A percentile compares a stretch with the other conserved stretches of the same genome.
phyloP scores from a whole-genome alignment of 768 basidiomycete genomes.

The Leccinum longicurvipes region DNA sequence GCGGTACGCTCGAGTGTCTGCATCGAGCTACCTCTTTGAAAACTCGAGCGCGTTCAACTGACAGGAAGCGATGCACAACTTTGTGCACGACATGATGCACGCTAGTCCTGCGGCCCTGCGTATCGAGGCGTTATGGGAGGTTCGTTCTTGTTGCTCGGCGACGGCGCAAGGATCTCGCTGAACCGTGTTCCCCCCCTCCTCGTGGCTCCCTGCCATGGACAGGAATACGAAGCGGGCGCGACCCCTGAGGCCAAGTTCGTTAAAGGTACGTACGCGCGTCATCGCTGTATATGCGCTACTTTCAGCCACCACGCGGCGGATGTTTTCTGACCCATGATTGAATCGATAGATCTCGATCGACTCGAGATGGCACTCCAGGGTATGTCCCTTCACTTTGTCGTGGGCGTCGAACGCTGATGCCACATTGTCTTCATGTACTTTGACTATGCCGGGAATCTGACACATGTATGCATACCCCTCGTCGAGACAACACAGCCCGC shows the following conservation, averaged over 20 bases:
- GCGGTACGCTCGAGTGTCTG: slow-evolving; percentile 38
- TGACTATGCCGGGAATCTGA: too few species aligned
- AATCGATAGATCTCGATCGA: slow-evolving; percentile 66
- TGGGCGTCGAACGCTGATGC: not conserved
- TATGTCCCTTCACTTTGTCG: slow-evolving; percentile 14
- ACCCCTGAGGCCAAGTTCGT: slow-evolving; percentile 81
- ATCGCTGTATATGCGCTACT: too few species aligned
- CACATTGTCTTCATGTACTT: too few species aligned
- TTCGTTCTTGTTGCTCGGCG: not conserved
- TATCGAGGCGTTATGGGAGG: slow-evolving; percentile 72
- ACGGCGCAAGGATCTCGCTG: not conserved
- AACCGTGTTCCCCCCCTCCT: not conserved
- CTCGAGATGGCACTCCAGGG: slow-evolving; percentile 90
- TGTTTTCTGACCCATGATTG: not conserved
- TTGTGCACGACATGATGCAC: slow-evolving; percentile 88
- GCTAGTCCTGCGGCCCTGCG: slow-evolving; percentile 61
- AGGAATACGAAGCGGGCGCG: slow-evolving; percentile 82
- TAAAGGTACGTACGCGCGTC: slow-evolving; percentile 52
- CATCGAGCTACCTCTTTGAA: too few species aligned
- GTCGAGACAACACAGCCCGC: slow-evolving; percentile 43
- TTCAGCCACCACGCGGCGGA: not conserved
- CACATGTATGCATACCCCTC: too few species aligned
- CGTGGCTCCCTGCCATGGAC: not conserved
- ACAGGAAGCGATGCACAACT: slow-evolving; percentile 88
- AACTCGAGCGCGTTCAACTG: not conserved